These are phyloP conservation scores for Dillenia turbinata DNA, from an alignment of 164 flowering plant species.

Conservation along the genomic window DNA sequence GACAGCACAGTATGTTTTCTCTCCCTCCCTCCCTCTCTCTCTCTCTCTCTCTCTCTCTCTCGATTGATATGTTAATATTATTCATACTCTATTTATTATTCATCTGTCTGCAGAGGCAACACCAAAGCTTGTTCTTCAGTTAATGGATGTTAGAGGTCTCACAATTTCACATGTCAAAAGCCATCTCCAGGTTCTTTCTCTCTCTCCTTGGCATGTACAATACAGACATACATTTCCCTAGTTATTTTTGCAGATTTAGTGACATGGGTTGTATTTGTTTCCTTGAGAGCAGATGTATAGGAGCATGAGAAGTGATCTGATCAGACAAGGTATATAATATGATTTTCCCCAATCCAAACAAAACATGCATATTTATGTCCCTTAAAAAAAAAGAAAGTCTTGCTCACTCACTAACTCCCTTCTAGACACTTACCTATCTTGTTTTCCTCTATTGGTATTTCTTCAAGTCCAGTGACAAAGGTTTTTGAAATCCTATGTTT, in stretches of 20 bases:
- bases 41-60: background rate
- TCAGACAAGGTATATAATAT: slow-evolving; percentile 37
- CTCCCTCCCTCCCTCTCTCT: background rate
- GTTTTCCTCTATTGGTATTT: slow-evolving; percentile 21
- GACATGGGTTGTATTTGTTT: background rate
- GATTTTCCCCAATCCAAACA: too few relatives aligned
- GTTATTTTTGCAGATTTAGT: slow-evolving; percentile 2
- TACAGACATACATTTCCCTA: background rate
- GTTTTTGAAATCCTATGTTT: slow-evolving; percentile 1
- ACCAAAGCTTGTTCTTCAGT: slow-evolving; percentile 80
- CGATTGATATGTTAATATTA: background rate
- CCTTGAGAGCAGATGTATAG: slow-evolving; percentile 60
- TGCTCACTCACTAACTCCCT: background rate
- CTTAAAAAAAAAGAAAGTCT: too few relatives aligned
- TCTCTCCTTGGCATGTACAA: background rate
- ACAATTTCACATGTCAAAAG: slow-evolving; percentile 92
- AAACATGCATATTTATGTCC: too few relatives aligned
- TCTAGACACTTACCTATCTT: slow-evolving; percentile 1
- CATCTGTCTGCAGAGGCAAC: slow-evolving; percentile 58
- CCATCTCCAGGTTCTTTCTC: slow-evolving; percentile 71
- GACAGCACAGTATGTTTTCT: slow-evolving; percentile 60
- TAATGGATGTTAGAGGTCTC: slow-evolving; percentile 85
- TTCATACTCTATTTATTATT: background rate
- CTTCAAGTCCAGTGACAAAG: slow-evolving; percentile 8
- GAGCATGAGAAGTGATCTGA: slow-evolving; percentile 56